Conservation (phyloP, 768 basidiomycete species). For the Hypholoma fasciculare region DNA sequence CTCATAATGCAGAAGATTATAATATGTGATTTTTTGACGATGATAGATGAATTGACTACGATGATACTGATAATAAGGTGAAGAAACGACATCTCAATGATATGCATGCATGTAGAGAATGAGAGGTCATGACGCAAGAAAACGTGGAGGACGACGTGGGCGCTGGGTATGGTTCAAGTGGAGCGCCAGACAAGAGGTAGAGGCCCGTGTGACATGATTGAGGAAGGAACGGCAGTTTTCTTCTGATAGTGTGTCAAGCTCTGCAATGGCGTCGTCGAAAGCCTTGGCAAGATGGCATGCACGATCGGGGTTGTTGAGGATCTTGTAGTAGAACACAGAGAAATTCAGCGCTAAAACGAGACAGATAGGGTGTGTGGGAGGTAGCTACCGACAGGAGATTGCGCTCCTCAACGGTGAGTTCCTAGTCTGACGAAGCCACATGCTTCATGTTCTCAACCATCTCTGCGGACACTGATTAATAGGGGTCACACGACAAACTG, state of each 20-base stretch:
- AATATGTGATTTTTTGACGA: constrained; percentile 9
- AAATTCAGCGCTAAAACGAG: constrained; percentile 99
- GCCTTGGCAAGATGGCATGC: constrained; percentile 99
- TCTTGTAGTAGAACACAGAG: constrained; percentile 99
- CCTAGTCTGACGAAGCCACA: constrained; percentile 96
- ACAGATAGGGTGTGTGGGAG: constrained; percentile 95
- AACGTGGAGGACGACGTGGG: not conserved
- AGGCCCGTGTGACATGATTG: constrained; percentile 1
- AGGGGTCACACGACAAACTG: constrained; percentile 14
- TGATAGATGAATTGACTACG: constrained; percentile 13
- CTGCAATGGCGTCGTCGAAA: constrained; percentile 98
- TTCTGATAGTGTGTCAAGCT: constrained; percentile 97
- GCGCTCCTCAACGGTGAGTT: constrained; percentile 97
- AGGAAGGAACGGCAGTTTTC: constrained; percentile 59
- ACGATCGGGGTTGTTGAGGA: constrained; percentile 97
- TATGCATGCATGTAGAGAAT: constrained; percentile 14
- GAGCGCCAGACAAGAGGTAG: constrained; percentile 9
- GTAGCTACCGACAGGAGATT: constrained; percentile 97
- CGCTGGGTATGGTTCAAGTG: constrained; percentile 5
- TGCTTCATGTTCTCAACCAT: constrained; percentile 99
- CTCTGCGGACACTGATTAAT: constrained; percentile 44
- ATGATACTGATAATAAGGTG: constrained; percentile 11
- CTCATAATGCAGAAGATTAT: not conserved
- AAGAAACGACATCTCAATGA: constrained; percentile 12
- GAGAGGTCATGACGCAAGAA: not conserved